phyloP scores from a whole-genome alignment of 257 asterid species.

The Nicotiana knightiana region DNA sequence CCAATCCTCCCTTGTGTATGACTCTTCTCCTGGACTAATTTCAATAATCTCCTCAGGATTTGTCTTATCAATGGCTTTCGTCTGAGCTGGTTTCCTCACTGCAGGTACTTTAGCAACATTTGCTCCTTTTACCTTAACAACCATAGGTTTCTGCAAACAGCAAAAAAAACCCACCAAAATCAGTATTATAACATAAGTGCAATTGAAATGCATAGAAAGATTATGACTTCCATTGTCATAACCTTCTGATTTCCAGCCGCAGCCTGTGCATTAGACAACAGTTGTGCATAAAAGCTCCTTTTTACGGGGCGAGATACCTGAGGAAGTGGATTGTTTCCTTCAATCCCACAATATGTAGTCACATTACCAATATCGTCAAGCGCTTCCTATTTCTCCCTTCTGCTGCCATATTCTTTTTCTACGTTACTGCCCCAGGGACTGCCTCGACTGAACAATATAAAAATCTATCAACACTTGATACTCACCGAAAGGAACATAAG shows the following conservation, averaged over 20 bases:
- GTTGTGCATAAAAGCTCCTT: slow-evolving; percentile 74
- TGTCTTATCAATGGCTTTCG: slow-evolving; percentile 40
- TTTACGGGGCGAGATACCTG: slow-evolving; percentile 70
- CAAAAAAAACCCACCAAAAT: neutral
- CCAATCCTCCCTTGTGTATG: slow-evolving; percentile 51
- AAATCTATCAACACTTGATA: no score
- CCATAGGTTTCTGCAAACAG: slow-evolving; percentile 27
- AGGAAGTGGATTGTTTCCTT: slow-evolving; percentile 35
- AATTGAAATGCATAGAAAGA: slow-evolving; percentile 11
- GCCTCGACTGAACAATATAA: no score
- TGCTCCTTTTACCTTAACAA: slow-evolving; percentile 33
- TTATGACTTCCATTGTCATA: slow-evolving; percentile 42
- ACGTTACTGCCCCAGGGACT: slow-evolving; percentile 43
- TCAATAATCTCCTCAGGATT: slow-evolving; percentile 52
- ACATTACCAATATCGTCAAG: slow-evolving; percentile 82
- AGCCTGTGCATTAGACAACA: slow-evolving; percentile 65
- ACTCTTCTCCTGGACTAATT: slow-evolving; percentile 50
- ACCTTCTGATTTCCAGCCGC: slow-evolving; percentile 30
- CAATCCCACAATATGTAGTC: slow-evolving; percentile 45
- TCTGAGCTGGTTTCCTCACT: slow-evolving; percentile 39
- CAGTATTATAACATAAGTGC: neutral
- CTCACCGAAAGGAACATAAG: no score
- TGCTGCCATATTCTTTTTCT: slow-evolving; percentile 49
- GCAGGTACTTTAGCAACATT: slow-evolving; percentile 28
- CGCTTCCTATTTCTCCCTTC: slow-evolving; percentile 69